These are phyloP conservation scores for Penicillium frequentans DNA, from an alignment of 2,329 filamentous ascomycete species.

Conservation along the genomic window DNA sequence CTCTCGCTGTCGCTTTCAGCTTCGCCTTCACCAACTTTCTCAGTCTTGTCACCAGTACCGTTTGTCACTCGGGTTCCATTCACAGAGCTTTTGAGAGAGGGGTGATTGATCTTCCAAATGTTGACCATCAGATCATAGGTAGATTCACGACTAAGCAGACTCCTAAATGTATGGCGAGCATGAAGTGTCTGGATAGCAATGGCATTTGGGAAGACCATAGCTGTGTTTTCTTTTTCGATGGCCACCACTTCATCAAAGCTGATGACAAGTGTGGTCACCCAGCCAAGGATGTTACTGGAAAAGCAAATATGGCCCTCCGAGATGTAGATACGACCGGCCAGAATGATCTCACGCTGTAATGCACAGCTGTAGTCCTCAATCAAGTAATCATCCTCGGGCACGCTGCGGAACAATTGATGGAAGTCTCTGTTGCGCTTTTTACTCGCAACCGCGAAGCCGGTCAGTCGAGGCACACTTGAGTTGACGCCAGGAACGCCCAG, in stretches of 20 bases:
- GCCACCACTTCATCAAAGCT: constrained; percentile 98
- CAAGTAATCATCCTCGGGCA: constrained; percentile 95
- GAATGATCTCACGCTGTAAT: constrained; percentile 88
- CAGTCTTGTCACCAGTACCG: constrained; percentile 83
- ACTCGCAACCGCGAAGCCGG: constrained; percentile 92
- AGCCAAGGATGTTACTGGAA: constrained; percentile 97
- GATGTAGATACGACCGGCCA: constrained; percentile 91
- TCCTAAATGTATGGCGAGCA: constrained; percentile 93
- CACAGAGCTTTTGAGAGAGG: constrained; percentile 83
- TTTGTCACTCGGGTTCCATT: constrained; percentile 84
- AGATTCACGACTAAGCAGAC: constrained; percentile 88
- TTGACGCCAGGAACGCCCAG: constrained; percentile 63
- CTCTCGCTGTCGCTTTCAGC: constrained; percentile 69
- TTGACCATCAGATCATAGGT: constrained; percentile 97
- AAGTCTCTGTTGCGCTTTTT: constrained; percentile 97
- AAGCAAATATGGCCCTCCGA: constrained; percentile 98
- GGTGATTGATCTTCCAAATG: constrained; percentile 97
- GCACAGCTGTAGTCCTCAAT: constrained; percentile 99
- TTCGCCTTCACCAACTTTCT: constrained; percentile 64
- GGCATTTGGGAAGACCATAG: constrained; percentile 93
- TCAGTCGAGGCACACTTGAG: constrained; percentile 70
- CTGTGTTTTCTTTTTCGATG: constrained; percentile 94
- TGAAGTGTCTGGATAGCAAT: constrained; percentile 96
- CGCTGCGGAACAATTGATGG: constrained; percentile 89
- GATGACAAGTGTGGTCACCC: constrained; percentile 96